A percentile compares a stretch with the other conserved stretches of the same genome.
Evolutionary conservation across 2,329 filamentous ascomycete species (phyloP).

Genomic region (Talaromyces sp.): DNA sequence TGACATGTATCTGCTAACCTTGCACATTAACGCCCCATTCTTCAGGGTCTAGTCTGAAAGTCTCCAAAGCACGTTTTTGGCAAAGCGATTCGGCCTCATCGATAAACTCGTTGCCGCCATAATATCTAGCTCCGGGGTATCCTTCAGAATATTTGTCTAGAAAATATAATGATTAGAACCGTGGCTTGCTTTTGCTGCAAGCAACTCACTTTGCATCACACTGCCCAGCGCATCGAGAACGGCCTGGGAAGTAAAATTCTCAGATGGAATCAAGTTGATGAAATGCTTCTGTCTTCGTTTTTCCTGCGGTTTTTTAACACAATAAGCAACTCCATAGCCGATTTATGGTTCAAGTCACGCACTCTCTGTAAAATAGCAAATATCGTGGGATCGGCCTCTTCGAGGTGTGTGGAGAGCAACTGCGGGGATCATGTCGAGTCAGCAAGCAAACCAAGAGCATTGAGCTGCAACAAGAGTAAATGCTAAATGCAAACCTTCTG

Average conservation of each 20-base stretch:
- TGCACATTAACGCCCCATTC: constrained; percentile 98
- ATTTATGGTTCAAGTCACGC: not conserved
- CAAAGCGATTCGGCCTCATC: constrained; percentile 84
- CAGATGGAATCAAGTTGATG: constrained; percentile 92
- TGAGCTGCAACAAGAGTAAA: not conserved
- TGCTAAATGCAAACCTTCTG: constrained; percentile 31
- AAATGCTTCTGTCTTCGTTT: constrained; percentile 96
- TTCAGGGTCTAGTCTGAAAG: constrained; percentile 75
- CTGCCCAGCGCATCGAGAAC: constrained; percentile 87
- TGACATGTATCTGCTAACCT: constrained; percentile 46
- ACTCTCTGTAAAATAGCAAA: constrained; percentile 90
- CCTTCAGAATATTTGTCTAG: constrained; percentile 97
- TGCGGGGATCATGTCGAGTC: constrained; percentile 33
- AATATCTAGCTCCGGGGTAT: constrained; percentile 93
- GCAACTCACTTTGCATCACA: constrained; percentile 79
- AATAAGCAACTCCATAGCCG: not conserved
- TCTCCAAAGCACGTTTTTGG: constrained; percentile 81
- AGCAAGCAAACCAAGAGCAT: not conserved
- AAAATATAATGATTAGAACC: constrained; percentile 33
- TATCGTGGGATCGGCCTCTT: constrained; percentile 79
- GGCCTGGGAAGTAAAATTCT: constrained; percentile 92
- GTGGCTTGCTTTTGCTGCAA: not conserved
- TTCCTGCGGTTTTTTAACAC: constrained; percentile 56
- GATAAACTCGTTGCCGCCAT: constrained; percentile 94
- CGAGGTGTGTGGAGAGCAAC: constrained; percentile 73